phyloP scores from a whole-genome alignment of 805 yeast genomes.

The Kazachstania martiniae region DNA sequence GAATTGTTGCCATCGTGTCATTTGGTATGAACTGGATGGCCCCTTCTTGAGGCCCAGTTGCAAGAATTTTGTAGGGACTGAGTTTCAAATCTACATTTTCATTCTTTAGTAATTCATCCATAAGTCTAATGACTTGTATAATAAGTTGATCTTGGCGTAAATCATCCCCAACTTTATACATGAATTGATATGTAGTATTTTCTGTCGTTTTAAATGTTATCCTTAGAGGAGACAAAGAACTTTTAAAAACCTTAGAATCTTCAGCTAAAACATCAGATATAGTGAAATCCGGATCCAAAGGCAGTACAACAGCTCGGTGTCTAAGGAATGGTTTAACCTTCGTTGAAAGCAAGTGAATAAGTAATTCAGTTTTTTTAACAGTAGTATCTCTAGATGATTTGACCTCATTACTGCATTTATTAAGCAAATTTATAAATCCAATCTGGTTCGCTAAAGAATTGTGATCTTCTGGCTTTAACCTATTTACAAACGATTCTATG shows the following conservation, averaged over 20 bases:
- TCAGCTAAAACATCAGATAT: conserved; percentile 70
- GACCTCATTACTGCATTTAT: conserved; percentile 52
- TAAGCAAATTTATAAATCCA: conserved; percentile 53
- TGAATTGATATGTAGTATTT: conserved; percentile 54
- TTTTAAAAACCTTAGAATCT: conserved; percentile 79
- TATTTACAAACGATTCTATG: conserved; percentile 35
- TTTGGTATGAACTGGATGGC: conserved; percentile 92
- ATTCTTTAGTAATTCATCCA: conserved; percentile 79
- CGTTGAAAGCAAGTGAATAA: conserved; percentile 37
- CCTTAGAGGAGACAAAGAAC: conserved; percentile 82
- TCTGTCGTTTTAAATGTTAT: conserved; percentile 56
- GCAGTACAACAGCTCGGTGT: conserved; percentile 50
- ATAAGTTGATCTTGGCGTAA: conserved; percentile 93
- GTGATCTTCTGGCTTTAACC: conserved; percentile 18
- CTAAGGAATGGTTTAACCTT: conserved; percentile 32
- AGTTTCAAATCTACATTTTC: conserved; percentile 84
- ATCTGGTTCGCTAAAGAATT: conserved; percentile 45
- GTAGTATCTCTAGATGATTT: conserved; percentile 67
- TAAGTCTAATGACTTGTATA: conserved; percentile 81
- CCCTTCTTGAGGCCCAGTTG: conserved; percentile 87
- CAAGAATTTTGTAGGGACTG: conserved; percentile 82
- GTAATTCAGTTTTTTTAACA: conserved; percentile 57
- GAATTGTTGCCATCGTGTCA: conserved; percentile 71
- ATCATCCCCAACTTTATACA: conserved; percentile 94
- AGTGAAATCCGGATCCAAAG: conserved; percentile 70